Conservation (phyloP, 495 filamentous ascomycete species). For the Penicillium lagena region DNA sequence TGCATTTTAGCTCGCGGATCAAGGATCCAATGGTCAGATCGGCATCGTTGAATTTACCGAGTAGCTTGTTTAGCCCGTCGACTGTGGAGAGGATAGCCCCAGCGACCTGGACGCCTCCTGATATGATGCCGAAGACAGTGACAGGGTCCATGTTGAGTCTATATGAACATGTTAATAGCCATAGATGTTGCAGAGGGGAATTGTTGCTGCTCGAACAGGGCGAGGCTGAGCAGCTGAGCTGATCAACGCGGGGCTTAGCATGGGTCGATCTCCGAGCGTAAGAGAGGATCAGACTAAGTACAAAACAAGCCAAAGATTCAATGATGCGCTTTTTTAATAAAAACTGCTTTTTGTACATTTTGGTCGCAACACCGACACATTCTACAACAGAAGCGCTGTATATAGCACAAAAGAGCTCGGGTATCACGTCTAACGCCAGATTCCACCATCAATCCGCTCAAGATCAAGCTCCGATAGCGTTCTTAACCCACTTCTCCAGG, state of each 20-base stretch:
- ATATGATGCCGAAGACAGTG: slow-evolving; percentile 23
- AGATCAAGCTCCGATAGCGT: slow-evolving; percentile 38
- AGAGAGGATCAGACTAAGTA: too few relatives aligned
- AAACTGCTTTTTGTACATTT: not conserved
- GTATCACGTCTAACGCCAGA: not conserved
- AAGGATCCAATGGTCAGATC: slow-evolving; percentile 36
- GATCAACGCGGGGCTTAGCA: too few relatives aligned
- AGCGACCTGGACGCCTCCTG: slow-evolving; percentile 21
- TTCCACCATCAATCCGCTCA: too few relatives aligned
- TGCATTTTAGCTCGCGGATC: slow-evolving; percentile 31
- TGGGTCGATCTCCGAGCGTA: too few relatives aligned
- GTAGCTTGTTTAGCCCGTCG: slow-evolving; percentile 23
- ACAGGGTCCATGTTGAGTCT: slow-evolving; percentile 22
- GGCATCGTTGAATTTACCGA: slow-evolving; percentile 33
- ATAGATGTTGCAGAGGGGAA: too few relatives aligned
- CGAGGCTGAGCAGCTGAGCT: too few relatives aligned
- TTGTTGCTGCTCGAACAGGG: too few relatives aligned
- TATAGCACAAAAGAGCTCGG: not conserved
- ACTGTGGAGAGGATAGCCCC: slow-evolving; percentile 29
- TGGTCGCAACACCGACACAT: not conserved
- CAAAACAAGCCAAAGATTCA: too few relatives aligned
- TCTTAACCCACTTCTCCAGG: slow-evolving; percentile 80
- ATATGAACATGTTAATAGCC: too few relatives aligned
- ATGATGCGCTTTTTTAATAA: not conserved
- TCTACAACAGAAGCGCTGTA: not conserved